Base-by-base conservation (phyloP, 176 grass and related monocot genomes). In the Alopecurus myosuroides region DNA sequence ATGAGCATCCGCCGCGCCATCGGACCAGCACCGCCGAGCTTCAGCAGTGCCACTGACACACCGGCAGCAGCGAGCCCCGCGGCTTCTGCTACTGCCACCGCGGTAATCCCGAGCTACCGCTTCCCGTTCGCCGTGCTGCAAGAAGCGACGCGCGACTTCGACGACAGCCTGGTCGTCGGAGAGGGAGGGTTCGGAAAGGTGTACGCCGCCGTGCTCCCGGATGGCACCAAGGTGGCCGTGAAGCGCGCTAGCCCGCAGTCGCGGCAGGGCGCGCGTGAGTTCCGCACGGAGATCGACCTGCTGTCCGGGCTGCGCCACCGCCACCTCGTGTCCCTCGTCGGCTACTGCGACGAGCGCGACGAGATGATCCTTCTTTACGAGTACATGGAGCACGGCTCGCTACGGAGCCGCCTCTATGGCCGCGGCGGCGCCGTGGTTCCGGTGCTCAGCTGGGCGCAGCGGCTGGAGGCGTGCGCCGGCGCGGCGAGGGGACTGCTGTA, bases 141-240 rank as follows among this genome's bases (percentile, higher is more conserved):
- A 17, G 88, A 77, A 11, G 88, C 72, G 19, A 89, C 88, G 14
- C 10, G 56, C 19, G 52, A 78, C 83, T 90, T 90, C 83, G 78
- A 86, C 78, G 83, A 86, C 41, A 0, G 52, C 72, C 78, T 77
- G 1, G 41, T 89, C 13, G 30, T 89, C 72, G 88, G 88, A 3
- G 61, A 46, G 33, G 88, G 88, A 35, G 88, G 88, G 49, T 90
- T 90, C 64, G 88, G 88, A n/a, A 77, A 70, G 83, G 88, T 90
- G 77, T 90, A 90, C 83, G 63, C 31, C 9, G 78, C 60, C 12
- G 44, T 45, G 52, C 79, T 90, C 14, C 88, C 33, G 3, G 81
- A 81, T 56, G 89, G 81, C 65, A 45, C 85, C 35, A 61, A 35
- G 30, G 76, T 85, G 10, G 89, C 89, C 73, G 81, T 76, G 81